These are phyloP conservation scores for Cercospora citrullina DNA, from an alignment of 2,329 filamentous ascomycete species.

Conservation along the genomic window DNA sequence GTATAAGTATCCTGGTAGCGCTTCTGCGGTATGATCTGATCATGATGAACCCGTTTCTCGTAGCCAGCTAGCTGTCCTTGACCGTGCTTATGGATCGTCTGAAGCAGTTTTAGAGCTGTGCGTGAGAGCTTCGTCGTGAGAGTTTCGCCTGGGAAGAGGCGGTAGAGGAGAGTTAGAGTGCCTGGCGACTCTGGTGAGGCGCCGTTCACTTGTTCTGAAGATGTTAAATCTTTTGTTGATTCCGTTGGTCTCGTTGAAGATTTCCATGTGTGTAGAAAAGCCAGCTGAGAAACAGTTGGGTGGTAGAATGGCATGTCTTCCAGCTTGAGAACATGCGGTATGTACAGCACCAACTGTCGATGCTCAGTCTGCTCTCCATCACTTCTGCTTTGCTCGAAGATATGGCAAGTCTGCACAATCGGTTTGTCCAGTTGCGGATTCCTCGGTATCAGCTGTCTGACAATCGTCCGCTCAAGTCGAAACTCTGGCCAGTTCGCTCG, in stretches of 20 bases:
- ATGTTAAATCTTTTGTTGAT: neutral
- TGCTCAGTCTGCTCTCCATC: conserved; percentile 27
- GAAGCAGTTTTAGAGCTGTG: conserved; percentile 68
- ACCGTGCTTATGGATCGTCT: conserved; percentile 71
- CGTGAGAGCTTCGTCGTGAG: conserved; percentile 56
- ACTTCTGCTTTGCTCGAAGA: conserved; percentile 49
- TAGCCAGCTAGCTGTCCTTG: conserved; percentile 66
- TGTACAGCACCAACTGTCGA: conserved; percentile 68
- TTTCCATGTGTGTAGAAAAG: conserved; percentile 71
- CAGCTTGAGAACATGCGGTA: conserved; percentile 66
- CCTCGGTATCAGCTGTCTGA: conserved; percentile 77
- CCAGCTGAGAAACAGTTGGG: conserved; percentile 71
- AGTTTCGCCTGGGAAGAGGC: conserved; percentile 45
- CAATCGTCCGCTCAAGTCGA: conserved; percentile 61
- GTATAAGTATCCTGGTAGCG: conserved; percentile 80
- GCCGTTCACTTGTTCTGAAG: neutral
- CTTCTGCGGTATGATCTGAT: conserved; percentile 74
- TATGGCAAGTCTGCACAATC: conserved; percentile 79
- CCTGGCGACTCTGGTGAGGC: neutral
- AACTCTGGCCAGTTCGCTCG: conserved; percentile 35
- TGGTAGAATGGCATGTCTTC: conserved; percentile 83
- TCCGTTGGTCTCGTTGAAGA: conserved; percentile 15
- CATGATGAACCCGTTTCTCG: conserved; percentile 79
- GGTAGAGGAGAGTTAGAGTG: conserved; percentile 20
- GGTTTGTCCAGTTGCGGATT: conserved; percentile 74